Percentiles rank a stretch among this genome's conserved stretches.
Conservation (phyloP, 139 green algal species). For the Closterium sp. region DNA sequence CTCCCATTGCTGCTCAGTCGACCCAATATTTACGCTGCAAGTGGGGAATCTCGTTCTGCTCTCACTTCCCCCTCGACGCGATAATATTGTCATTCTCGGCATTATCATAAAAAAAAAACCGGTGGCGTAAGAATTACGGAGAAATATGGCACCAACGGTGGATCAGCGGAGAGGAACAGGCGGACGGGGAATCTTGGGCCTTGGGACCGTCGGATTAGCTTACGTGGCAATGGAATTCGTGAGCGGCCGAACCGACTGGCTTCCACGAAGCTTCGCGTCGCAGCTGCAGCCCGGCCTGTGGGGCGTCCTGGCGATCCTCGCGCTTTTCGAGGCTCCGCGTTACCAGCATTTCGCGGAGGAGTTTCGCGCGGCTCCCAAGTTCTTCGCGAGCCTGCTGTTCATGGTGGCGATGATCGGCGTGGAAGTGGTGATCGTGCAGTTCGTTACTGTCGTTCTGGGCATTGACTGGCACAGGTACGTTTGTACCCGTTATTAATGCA, state of each 20-base stretch:
- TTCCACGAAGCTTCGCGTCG: neutral
- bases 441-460: conserved; percentile 39
- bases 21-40: no score
- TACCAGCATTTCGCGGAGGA: conserved; percentile 21
- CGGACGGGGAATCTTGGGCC: neutral
- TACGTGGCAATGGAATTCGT: conserved; percentile 35
- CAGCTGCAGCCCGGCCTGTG: conserved; percentile 25
- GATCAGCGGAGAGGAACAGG: neutral
- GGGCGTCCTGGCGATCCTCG: conserved; percentile 13
- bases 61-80: no score
- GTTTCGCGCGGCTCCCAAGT: conserved; percentile 26
- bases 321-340: conserved; percentile 13
- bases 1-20: no score
- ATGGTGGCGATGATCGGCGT: conserved; percentile 30
- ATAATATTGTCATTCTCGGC: no score
- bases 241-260: conserved; percentile 12
- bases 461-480: conserved; percentile 47
- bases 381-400: conserved; percentile 24
- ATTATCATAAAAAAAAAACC: neutral
- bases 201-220: conserved; percentile 18
- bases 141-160: neutral
- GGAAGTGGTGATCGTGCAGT: conserved; percentile 48
- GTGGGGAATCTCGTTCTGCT: no score
- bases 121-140: neutral
- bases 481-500: neutral